Base-by-base conservation (phyloP, 192 early-diverging fungal genomes). In the Entomortierella beljakovae region DNA sequence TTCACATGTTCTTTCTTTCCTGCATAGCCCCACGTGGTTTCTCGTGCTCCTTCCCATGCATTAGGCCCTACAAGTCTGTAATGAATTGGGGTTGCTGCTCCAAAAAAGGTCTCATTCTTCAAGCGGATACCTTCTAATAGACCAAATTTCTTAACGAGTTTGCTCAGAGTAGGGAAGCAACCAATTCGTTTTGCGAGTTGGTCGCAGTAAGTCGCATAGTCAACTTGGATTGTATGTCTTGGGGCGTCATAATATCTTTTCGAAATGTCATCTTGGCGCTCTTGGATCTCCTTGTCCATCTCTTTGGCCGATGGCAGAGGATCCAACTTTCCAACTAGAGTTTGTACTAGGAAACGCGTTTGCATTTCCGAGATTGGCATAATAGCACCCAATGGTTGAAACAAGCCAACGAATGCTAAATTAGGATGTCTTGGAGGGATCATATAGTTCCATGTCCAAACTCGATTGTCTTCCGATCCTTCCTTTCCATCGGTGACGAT, bases 321-420 rank as follows among this genome's bases (percentile, higher is more conserved):
- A 23, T 22, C 23, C 49, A 50, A 50, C 11, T 26, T 63, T 6
- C 81, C 88, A 1, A 80, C 66, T 54, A 85, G 75, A 0, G 84
- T 80, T 13, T 76, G 71, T 1, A 85, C 80, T 1, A 85, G 71
- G 67, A 83, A 87, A 13, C 87, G 74, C 10, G 75, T 49, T 71
- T 90, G 88, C 72, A 90, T 80, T 57, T 90, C 88, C 9, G 76
- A 61, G 13, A 88, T 72, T n/a, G 88, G 88, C 70, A 87, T 81
- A 20, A 89, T 62, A 18, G 89, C 73, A 0, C 89, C 89, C 32
- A 81, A 68, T 0, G 87, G 72, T 53, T 88, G 87, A 22, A 84
- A 69, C 18, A 90, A 64, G 20, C 87, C 88, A 3, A 89, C 61
- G 72, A 90, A 89, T 2, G 88, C 88, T 43, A 90, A 75, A 72